Percentiles rank a stretch among this genome's conserved stretches.
phyloP scores from a whole-genome alignment of 768 basidiomycete genomes.

The Filobasidium floriforme region DNA sequence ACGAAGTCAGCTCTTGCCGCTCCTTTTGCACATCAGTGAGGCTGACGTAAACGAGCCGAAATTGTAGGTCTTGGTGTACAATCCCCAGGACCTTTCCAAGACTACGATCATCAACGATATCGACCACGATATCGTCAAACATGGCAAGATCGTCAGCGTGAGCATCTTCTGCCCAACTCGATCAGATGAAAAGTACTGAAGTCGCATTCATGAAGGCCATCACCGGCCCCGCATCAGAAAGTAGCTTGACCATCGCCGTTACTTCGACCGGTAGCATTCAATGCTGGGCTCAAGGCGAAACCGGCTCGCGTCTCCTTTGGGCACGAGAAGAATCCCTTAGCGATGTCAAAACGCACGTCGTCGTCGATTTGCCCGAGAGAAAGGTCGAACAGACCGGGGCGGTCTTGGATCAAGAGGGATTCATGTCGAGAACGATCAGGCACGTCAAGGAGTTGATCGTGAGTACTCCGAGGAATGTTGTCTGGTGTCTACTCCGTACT shows the following conservation, averaged over 20 bases:
- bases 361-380: slow-evolving; percentile 70
- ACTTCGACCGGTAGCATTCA: slow-evolving; percentile 72
- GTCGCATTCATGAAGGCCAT: too few species aligned
- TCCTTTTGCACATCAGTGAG: too few species aligned
- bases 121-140: too few species aligned
- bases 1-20: too few species aligned
- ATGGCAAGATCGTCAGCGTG: too few species aligned
- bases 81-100: too few species aligned
- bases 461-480: slow-evolving; percentile 9
- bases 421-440: slow-evolving; percentile 29
- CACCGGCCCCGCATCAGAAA: background rate
- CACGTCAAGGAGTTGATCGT: slow-evolving; percentile 41
- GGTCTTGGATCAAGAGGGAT: slow-evolving; percentile 38
- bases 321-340: slow-evolving; percentile 72
- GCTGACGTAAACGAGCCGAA: too few species aligned
- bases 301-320: slow-evolving; percentile 59
- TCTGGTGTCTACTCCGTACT: background rate
- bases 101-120: too few species aligned
- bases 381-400: slow-evolving; percentile 43
- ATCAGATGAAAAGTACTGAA: too few species aligned
- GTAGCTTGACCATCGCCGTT: slow-evolving; percentile 45
- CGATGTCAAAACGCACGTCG: slow-evolving; percentile 56
- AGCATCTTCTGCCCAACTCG: too few species aligned
- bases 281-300: slow-evolving; percentile 51
- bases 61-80: too few species aligned